Conservation (phyloP, 768 basidiomycete species). For the Termitomyces sp. region DNA sequence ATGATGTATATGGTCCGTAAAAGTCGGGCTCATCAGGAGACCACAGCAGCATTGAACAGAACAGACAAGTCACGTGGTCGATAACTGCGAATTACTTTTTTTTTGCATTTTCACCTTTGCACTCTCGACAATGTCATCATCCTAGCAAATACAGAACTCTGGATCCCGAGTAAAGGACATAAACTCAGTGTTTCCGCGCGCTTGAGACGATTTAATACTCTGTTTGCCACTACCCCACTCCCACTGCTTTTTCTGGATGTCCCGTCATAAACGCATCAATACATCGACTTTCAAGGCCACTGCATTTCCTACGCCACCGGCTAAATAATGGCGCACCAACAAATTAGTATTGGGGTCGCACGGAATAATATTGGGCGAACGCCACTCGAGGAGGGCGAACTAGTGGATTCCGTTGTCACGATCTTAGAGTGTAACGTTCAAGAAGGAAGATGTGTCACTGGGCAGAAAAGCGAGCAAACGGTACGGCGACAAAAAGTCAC, state of each 20-base stretch:
- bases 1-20: neutral
- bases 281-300: too few relatives aligned
- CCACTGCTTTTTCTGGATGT: too few relatives aligned
- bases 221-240: too few relatives aligned
- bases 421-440: neutral
- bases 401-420: neutral
- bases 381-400: neutral
- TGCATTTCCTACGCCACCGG: neutral
- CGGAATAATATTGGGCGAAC: neutral
- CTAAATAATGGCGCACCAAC: neutral
- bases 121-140: too few relatives aligned
- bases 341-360: neutral
- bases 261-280: too few relatives aligned
- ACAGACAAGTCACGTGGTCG: neutral
- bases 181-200: too few relatives aligned
- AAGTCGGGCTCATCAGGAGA: neutral
- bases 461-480: too few relatives aligned
- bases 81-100: conserved; percentile 25
- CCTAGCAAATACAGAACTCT: neutral
- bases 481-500: too few relatives aligned
- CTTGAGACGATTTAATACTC: too few relatives aligned
- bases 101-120: too few relatives aligned
- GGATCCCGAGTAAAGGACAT: too few relatives aligned
- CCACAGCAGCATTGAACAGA: neutral
- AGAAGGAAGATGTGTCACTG: too few relatives aligned